Base-by-base conservation (phyloP, 2,329 filamentous ascomycete species). In the Penicillium thymicola region DNA sequence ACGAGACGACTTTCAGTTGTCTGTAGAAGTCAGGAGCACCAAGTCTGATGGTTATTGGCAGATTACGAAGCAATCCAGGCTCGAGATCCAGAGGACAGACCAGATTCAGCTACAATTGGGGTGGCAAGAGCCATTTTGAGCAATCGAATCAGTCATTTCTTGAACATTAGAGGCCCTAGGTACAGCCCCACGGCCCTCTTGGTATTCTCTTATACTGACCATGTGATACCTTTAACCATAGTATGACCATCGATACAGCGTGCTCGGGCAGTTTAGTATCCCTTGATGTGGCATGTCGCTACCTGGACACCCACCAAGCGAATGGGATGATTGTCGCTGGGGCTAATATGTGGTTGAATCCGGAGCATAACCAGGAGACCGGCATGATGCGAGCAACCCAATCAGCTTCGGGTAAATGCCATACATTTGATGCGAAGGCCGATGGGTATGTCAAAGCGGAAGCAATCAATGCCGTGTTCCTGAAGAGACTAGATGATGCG, bases 271-370 rank as follows among this genome's bases (percentile, higher is more conserved):
- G 57, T 43, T 41, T 71, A 6, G 50, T 64, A 23, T 71, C 67
- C 1, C 32, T 74, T 1, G 64, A 75, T 53, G 50, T 67, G 9
- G 72, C 70, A 4, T 69, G 65, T 44, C 65, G 67, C 42, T 44
- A 51, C 30, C 54, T 72, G 6, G 41, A 46, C 28, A 41, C 32
- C 13, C 59, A 61, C 2, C 61, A 67, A 18, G 52, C 55, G 25
- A 49, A 57, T 18, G 49, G 54, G 13, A 60, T 56, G 4, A 59
- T 71, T 32, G 65, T 68, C 6, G 60, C 43, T 27, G 64, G 61
- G 21, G 38, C 48, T 13, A 71, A 67, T 51, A 38, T 72, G 72
- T 63, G 5, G 59, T 66, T 27, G 25, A 80, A 8, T 41, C 77
- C 0, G 37, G 41, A 44, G 23, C 13, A 16, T 10, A 44, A 21